Conservation (phyloP, 2,329 filamentous ascomycete species). For the Neospermospora avenae region DNA sequence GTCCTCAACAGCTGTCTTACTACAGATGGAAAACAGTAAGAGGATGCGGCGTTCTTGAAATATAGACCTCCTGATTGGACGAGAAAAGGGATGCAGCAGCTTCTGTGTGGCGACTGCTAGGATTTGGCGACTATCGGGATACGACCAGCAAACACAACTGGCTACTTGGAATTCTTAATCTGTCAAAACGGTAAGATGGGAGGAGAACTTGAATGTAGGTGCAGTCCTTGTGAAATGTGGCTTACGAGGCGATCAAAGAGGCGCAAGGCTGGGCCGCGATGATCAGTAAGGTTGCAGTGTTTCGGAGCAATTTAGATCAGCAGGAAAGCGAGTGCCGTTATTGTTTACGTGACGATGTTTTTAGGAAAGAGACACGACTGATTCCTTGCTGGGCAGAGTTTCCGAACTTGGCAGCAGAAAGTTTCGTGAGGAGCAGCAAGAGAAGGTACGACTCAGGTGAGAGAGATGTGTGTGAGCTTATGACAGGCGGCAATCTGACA, state of each 20-base stretch:
- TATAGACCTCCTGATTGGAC: not conserved
- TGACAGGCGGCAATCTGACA: no score
- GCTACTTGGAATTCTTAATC: not conserved
- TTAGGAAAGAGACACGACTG: not conserved
- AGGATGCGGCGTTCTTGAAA: not conserved
- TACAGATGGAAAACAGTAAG: not conserved
- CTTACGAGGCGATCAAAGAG: not conserved
- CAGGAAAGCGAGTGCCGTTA: not conserved
- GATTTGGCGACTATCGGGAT: not conserved
- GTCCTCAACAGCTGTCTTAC: not conserved
- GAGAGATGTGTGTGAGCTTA: no score
- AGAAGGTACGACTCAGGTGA: no score
- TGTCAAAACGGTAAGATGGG: no score
- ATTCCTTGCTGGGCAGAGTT: not conserved
- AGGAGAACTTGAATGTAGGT: no score
- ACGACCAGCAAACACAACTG: not conserved
- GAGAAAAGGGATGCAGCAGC: not conserved
- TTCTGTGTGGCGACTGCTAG: not conserved
- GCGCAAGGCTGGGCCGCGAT: conserved; percentile 3
- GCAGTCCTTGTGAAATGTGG: not conserved
- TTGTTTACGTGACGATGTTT: not conserved
- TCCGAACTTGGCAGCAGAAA: no score
- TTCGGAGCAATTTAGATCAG: not conserved
- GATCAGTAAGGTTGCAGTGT: conserved; percentile 1
- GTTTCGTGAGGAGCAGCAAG: no score